These are phyloP conservation scores for Lyophyllum atratum DNA, from an alignment of 768 basidiomycete genomes.

Conservation along the genomic window DNA sequence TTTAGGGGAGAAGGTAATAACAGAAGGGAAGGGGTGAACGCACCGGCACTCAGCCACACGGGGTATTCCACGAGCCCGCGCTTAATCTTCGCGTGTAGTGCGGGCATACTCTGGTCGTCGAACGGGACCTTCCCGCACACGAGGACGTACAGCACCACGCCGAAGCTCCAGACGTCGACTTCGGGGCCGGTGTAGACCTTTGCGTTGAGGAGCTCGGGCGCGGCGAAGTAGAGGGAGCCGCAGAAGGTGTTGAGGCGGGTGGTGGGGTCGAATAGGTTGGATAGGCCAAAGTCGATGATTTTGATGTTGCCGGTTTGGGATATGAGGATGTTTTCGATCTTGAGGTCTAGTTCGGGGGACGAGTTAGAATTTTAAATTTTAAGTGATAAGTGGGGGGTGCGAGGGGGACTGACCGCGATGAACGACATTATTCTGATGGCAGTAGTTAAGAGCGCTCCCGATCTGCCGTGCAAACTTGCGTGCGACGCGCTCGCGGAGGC, in stretches of 20 bases:
- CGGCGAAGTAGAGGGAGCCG: constrained; percentile 97
- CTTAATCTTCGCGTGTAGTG: constrained; percentile 98
- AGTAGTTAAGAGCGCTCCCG: constrained; percentile 93
- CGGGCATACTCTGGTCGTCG: constrained; percentile 99
- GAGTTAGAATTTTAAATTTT: too few species aligned
- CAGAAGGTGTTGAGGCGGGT: constrained; percentile 92
- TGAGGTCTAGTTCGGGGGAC: constrained; percentile 66
- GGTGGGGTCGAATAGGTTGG: constrained; percentile 88
- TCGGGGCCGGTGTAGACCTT: constrained; percentile 97
- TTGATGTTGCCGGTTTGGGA: constrained; percentile 99
- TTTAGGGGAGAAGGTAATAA: neutral
- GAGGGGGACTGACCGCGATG: constrained; percentile 68
- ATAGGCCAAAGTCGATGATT: constrained; percentile 98
- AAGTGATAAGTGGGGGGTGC: too few species aligned
- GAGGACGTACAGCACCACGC: constrained; percentile 95
- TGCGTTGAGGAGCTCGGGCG: constrained; percentile 95
- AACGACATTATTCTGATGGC: constrained; percentile 96
- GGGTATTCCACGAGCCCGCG: constrained; percentile 96
- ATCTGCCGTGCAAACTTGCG: constrained; percentile 98
- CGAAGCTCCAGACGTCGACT: constrained; percentile 99
- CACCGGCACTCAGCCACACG: constrained; percentile 92
- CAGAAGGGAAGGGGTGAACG: constrained; percentile 25
- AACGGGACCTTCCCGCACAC: constrained; percentile 99
- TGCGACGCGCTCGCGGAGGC: constrained; percentile 92
- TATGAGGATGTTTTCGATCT: constrained; percentile 99